phyloP scores from a whole-genome alignment of 2,329 filamentous ascomycete species.

The Helotiales sp. region DNA sequence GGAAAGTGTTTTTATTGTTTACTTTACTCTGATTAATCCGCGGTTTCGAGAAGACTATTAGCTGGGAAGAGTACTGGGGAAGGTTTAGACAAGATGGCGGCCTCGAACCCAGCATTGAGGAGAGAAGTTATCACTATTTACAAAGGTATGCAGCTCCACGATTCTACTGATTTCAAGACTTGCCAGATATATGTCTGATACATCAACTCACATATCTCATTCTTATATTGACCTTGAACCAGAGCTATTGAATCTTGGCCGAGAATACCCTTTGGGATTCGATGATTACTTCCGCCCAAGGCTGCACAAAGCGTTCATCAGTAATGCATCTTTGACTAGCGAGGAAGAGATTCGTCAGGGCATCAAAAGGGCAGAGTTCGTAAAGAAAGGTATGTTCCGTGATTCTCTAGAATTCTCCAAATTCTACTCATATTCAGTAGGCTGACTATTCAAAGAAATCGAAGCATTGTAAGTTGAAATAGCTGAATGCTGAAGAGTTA shows the following conservation, averaged over 20 bases:
- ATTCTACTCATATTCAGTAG: not conserved
- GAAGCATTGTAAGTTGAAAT: conserved; percentile 78
- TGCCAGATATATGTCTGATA: not conserved
- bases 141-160: conserved; percentile 66
- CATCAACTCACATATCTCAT: not conserved
- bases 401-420: not conserved
- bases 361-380: conserved; percentile 81
- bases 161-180: not conserved
- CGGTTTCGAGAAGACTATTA: no score
- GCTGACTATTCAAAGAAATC: conserved; percentile 66
- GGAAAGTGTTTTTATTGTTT: not conserved
- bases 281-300: conserved; percentile 77
- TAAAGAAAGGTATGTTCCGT: conserved; percentile 75
- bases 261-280: conserved; percentile 86
- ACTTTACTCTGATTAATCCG: no score
- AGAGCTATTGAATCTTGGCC: conserved; percentile 86
- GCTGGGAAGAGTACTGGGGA: not conserved
- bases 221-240: not conserved
- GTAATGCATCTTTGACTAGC: conserved; percentile 71
- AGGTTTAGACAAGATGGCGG: not conserved
- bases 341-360: conserved; percentile 76
- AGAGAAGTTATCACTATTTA: conserved; percentile 84
- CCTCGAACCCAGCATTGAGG: conserved; percentile 57
- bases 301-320: conserved; percentile 83
- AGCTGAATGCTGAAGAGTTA: conserved; percentile 47